These are phyloP conservation scores for Pichia rugopelliculosa DNA, from an alignment of 805 yeast species.

Conservation along the genomic window DNA sequence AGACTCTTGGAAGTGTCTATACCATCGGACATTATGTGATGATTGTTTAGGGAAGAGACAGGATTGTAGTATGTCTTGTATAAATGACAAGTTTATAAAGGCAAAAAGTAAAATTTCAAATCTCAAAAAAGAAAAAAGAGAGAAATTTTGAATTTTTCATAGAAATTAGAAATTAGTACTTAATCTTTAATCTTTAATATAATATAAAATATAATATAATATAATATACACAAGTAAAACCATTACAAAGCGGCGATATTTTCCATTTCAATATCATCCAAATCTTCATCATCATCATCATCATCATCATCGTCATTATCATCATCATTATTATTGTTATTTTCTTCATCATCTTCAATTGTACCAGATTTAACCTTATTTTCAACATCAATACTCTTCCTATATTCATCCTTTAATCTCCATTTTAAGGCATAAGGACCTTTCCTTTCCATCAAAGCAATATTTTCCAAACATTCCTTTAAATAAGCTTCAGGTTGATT, in stretches of 20 bases:
- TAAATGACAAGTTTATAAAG: no score
- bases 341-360: constrained; percentile 41
- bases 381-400: constrained; percentile 69
- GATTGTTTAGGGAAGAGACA: no score
- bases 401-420: constrained; percentile 84
- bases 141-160: no score
- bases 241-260: constrained; percentile 43
- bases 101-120: no score
- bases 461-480: constrained; percentile 82
- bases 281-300: constrained; percentile 54
- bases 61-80: no score
- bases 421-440: constrained; percentile 95
- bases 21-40: neutral
- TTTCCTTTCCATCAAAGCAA: constrained; percentile 82
- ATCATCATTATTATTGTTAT: constrained; percentile 25
- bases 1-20: neutral
- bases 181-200: no score
- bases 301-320: constrained; percentile 28
- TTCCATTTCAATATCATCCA: constrained; percentile 70
- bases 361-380: constrained; percentile 49
- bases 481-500: constrained; percentile 92
- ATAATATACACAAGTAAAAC: neutral
- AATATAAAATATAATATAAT: no score
- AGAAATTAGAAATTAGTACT: no score
- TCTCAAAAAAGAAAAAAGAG: no score